Conservation (phyloP, 352 stramenopile genomes). For the Phytophthora quininea region DNA sequence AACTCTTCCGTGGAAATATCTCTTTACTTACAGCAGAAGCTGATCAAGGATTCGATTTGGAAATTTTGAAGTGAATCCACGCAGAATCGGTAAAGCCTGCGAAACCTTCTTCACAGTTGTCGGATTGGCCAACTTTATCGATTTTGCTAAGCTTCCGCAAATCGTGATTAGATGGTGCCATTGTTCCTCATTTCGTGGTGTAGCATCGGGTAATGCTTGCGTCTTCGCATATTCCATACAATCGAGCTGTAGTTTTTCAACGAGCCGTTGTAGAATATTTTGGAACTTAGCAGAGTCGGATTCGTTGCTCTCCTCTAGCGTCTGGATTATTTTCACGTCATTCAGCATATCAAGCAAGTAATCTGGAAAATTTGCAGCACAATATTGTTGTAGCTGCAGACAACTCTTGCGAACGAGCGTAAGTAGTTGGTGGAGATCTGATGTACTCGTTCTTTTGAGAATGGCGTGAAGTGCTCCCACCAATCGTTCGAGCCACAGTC, state of each 20-base stretch:
- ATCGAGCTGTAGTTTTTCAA: constrained; percentile 4
- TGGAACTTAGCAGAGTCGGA: neutral
- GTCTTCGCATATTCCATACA: neutral
- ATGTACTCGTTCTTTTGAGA: neutral
- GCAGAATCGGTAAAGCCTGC: neutral
- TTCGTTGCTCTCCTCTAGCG: neutral
- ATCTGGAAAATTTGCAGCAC: neutral
- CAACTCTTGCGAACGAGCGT: neutral
- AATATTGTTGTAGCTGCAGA: constrained; percentile 7
- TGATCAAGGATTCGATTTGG: constrained; percentile 4
- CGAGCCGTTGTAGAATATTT: neutral
- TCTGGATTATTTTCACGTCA: neutral
- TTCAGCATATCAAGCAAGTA: constrained; percentile 9
- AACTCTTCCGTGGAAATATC: neutral
- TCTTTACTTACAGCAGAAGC: constrained; percentile 1
- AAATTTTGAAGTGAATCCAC: constrained; percentile 7
- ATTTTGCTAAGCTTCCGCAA: neutral
- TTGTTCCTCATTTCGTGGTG: neutral
- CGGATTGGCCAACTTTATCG: neutral
- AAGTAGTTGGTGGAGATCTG: neutral
- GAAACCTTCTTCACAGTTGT: neutral
- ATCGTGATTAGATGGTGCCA: constrained; percentile 2
- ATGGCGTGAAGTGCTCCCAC: constrained; percentile 1
- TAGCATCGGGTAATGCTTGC: neutral
- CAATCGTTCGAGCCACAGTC: constrained; percentile 11